Evolutionary conservation across 2,329 filamentous ascomycete species (phyloP).

Genomic region (Exophiala oligosperma): DNA sequence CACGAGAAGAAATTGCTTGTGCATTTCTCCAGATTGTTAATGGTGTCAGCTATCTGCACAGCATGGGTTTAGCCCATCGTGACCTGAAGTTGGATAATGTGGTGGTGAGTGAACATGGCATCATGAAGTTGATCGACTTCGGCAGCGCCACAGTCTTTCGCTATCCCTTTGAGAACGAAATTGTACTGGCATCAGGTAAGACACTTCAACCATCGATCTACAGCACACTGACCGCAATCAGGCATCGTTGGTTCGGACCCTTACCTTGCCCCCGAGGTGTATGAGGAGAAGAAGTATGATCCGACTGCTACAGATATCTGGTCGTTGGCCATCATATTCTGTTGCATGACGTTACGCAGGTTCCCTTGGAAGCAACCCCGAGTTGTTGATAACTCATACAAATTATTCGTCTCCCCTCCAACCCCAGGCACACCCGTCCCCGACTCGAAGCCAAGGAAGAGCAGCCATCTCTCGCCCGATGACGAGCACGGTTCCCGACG

Average conservation of each 20-base stretch:
- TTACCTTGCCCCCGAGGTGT: slow-evolving; percentile 95
- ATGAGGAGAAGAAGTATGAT: slow-evolving; percentile 90
- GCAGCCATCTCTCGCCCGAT: slow-evolving; percentile 19
- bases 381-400: slow-evolving; percentile 89
- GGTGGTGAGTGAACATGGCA: slow-evolving; percentile 91
- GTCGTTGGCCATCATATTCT: slow-evolving; percentile 98
- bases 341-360: slow-evolving; percentile 92
- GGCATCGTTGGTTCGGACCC: slow-evolving; percentile 86
- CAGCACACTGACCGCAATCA: slow-evolving; percentile 34
- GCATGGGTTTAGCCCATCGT: slow-evolving; percentile 90
- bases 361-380: slow-evolving; percentile 98
- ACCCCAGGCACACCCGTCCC: slow-evolving; percentile 63
- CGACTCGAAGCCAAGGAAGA: slow-evolving; percentile 39
- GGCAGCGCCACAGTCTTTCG: slow-evolving; percentile 95
- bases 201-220: not conserved
- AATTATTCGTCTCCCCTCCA: slow-evolving; percentile 83
- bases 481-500: slow-evolving; percentile 16
- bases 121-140: slow-evolving; percentile 99
- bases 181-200: slow-evolving; percentile 75
- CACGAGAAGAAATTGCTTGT: slow-evolving; percentile 84
- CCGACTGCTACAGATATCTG: slow-evolving; percentile 93
- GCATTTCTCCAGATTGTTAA: slow-evolving; percentile 92
- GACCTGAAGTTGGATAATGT: slow-evolving; percentile 98
- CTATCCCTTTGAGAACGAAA: slow-evolving; percentile 92
- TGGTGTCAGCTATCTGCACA: slow-evolving; percentile 90